Conservation (phyloP, 768 basidiomycete species). For the Crucibulum laeve region DNA sequence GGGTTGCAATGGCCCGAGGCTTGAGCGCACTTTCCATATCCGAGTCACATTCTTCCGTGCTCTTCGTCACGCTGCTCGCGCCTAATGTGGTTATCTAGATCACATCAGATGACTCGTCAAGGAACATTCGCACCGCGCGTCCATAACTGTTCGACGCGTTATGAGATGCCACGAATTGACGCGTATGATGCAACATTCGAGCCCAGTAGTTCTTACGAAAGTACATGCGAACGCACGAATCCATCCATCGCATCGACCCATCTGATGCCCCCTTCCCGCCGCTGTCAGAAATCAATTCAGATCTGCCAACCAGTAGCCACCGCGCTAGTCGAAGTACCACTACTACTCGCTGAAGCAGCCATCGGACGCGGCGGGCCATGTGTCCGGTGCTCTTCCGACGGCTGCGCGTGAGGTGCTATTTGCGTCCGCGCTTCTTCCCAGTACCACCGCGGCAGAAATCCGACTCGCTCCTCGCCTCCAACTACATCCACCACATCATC, state of each 20-base stretch:
- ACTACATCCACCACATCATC: conserved; percentile 52
- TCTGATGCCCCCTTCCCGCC: no score
- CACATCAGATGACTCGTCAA: conserved; percentile 29
- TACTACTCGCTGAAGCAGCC: background rate
- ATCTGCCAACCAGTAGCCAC: conserved; percentile 18
- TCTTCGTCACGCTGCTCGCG: conserved; percentile 5
- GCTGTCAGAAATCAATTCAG: conserved; percentile 15
- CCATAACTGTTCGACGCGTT: no score
- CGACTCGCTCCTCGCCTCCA: conserved; percentile 67
- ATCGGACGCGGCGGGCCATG: background rate
- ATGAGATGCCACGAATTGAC: no score
- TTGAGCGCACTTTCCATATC: no score
- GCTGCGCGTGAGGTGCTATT: background rate
- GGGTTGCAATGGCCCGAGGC: no score
- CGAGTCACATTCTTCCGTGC: conserved; percentile 5
- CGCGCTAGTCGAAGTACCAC: background rate
- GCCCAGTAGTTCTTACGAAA: no score
- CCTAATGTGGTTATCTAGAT: conserved; percentile 4
- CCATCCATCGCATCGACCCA: no score
- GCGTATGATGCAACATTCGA: no score
- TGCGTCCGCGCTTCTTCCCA: conserved; percentile 32
- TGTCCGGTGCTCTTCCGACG: background rate
- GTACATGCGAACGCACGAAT: no score
- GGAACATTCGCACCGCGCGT: conserved; percentile 17
- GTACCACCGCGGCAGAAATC: conserved; percentile 78